A percentile compares a stretch with the other conserved stretches of the same genome.
These are phyloP conservation scores for Tagetes patula DNA, from an alignment of 129 eudicot genomes.

Conservation along the genomic window DNA sequence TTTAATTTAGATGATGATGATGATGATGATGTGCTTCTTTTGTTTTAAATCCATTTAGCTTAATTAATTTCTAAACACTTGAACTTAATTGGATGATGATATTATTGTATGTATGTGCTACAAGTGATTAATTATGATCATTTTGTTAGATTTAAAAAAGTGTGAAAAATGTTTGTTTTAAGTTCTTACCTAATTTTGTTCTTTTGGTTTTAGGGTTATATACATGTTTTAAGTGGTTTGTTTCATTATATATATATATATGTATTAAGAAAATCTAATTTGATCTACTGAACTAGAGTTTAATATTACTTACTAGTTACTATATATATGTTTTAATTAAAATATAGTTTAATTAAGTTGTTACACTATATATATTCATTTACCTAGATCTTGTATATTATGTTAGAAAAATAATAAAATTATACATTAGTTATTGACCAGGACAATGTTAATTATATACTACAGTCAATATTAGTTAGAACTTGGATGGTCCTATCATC, in stretches of 20 bases:
- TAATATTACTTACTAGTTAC: neutral
- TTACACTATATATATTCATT: slow-evolving; percentile 19
- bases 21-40: neutral
- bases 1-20: neutral
- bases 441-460: slow-evolving; percentile 10
- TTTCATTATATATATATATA: too few relatives aligned
- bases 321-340: neutral
- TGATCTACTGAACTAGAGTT: slow-evolving; percentile 21
- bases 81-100: slow-evolving; percentile 13
- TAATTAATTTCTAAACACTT: slow-evolving; percentile 17
- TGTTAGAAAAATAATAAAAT: neutral
- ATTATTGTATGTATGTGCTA: slow-evolving; percentile 30
- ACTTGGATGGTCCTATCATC: neutral
- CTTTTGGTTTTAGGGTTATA: slow-evolving; percentile 24
- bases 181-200: neutral
- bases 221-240: neutral
- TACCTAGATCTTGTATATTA: neutral
- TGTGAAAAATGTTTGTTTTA: neutral
- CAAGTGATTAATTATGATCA: neutral
- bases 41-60: slow-evolving; percentile 11
- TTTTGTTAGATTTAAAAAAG: neutral
- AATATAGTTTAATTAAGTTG: neutral
- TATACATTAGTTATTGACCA: slow-evolving; percentile 39
- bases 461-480: slow-evolving; percentile 17
- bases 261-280: slow-evolving; percentile 6